Evolutionary conservation across 192 early-diverging fungal genomes (phyloP).

Genomic region (Dissophora ornata): DNA sequence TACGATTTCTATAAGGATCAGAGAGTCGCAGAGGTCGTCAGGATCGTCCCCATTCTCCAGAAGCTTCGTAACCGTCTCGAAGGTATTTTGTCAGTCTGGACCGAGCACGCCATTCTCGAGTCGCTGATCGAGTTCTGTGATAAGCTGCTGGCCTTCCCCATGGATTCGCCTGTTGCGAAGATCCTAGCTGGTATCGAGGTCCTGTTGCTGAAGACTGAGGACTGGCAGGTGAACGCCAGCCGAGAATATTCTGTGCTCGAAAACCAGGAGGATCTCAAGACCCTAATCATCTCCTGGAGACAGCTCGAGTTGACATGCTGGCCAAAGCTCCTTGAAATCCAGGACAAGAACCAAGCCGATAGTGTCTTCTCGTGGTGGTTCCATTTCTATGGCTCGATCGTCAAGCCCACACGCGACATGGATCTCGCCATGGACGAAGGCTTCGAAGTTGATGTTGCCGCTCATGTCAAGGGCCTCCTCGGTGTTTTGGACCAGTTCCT

Average conservation of each 20-base stretch:
- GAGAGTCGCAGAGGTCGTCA: slow-evolving; percentile 78
- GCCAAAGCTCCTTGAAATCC: slow-evolving; percentile 85
- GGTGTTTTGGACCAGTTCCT: slow-evolving; percentile 85
- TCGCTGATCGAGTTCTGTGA: slow-evolving; percentile 74
- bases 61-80: slow-evolving; percentile 68
- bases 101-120: slow-evolving; percentile 89
- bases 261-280: slow-evolving; percentile 74
- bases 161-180: slow-evolving; percentile 89
- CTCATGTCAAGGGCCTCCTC: slow-evolving; percentile 63
- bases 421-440: slow-evolving; percentile 50
- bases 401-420: slow-evolving; percentile 57
- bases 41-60: slow-evolving; percentile 69
- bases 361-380: slow-evolving; percentile 90
- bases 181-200: slow-evolving; percentile 90
- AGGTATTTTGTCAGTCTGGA: slow-evolving; percentile 83
- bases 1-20: slow-evolving; percentile 93
- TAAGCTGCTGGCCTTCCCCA: slow-evolving; percentile 73
- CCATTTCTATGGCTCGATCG: slow-evolving; percentile 76
- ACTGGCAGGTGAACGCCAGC: slow-evolving; percentile 93
- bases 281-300: slow-evolving; percentile 89
- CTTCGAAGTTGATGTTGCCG: slow-evolving; percentile 32
- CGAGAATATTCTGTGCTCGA: slow-evolving; percentile 79
- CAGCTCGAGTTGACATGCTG: slow-evolving; percentile 91
- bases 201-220: slow-evolving; percentile 87
- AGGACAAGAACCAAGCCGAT: slow-evolving; percentile 77